These are phyloP conservation scores for Zymoseptoria ardabiliae DNA, from an alignment of 2,329 filamentous ascomycete genomes.

Conservation along the genomic window DNA sequence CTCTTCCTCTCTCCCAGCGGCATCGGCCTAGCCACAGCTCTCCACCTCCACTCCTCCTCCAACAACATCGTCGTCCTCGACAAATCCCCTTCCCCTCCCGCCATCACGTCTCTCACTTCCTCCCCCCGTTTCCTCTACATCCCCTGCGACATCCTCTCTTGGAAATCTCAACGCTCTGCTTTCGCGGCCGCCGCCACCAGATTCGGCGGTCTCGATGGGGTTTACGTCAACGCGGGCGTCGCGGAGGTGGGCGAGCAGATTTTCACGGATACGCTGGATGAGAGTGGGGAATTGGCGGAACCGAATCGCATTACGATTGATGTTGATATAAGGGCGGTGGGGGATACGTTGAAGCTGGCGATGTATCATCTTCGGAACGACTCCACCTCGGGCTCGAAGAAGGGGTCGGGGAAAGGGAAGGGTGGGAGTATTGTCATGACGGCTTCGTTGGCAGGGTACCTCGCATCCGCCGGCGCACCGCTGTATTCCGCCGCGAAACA, in stretches of 20 bases:
- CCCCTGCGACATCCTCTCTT: slow-evolving; percentile 41
- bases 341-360: slow-evolving; percentile 42
- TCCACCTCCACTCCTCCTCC: slow-evolving; percentile 22
- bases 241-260: slow-evolving; percentile 44
- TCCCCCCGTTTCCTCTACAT: slow-evolving; percentile 26
- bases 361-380: slow-evolving; percentile 40
- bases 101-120: slow-evolving; percentile 12
- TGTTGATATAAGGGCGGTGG: slow-evolving; percentile 42
- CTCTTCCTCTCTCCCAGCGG: slow-evolving; percentile 10
- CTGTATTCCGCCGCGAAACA: slow-evolving; percentile 46
- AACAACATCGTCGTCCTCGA: slow-evolving; percentile 27
- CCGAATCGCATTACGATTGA: slow-evolving; percentile 40
- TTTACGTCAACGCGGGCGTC: slow-evolving; percentile 46
- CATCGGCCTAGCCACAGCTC: slow-evolving; percentile 27
- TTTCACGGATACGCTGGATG: slow-evolving; percentile 40
- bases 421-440: slow-evolving; percentile 43
- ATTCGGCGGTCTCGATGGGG: slow-evolving; percentile 40
- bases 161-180: slow-evolving; percentile 38
- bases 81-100: slow-evolving; percentile 10
- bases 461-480: slow-evolving; percentile 42
- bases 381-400: slow-evolving; percentile 1
- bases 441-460: slow-evolving; percentile 43
- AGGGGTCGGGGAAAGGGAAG: slow-evolving; percentile 25
- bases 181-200: slow-evolving; percentile 36
- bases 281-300: slow-evolving; percentile 36